Percentiles rank a stretch among this genome's conserved stretches.
phyloP scores from a whole-genome alignment of 306 rosid genomes.

The Macrotyloma uniflorum region DNA sequence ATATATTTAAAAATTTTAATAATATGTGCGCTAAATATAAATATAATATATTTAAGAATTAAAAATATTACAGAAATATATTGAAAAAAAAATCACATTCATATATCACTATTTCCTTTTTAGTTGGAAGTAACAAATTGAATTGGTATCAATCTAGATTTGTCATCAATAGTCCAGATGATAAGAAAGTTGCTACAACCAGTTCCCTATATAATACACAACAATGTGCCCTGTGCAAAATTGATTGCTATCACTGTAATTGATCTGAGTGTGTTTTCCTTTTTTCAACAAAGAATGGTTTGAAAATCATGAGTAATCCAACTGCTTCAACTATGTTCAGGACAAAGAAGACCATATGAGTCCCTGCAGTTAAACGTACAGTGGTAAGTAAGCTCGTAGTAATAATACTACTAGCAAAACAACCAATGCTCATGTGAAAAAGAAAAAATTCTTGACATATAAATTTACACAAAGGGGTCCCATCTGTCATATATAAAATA shows the following conservation, averaged over 20 bases:
- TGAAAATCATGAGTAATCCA: slow-evolving; percentile 50
- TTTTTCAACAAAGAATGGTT: slow-evolving; percentile 44
- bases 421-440: background rate
- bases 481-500: background rate
- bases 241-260: slow-evolving; percentile 27
- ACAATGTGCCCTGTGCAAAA: background rate
- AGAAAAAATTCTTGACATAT: background rate
- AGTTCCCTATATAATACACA: too few species aligned
- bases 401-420: background rate
- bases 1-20: too few species aligned
- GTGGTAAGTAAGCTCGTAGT: background rate
- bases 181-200: too few species aligned
- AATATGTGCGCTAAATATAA: too few species aligned
- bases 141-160: too few species aligned
- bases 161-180: too few species aligned
- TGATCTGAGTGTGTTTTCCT: slow-evolving; percentile 3
- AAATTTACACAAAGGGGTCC: background rate
- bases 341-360: slow-evolving; percentile 46
- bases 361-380: slow-evolving; percentile 40
- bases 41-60: too few species aligned
- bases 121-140: too few species aligned
- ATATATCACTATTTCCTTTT: too few species aligned
- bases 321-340: slow-evolving; percentile 45
- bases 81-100: too few species aligned
- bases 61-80: too few species aligned